Base-by-base conservation (phyloP, 2,329 filamentous ascomycete species). In the Fusarium secorum region DNA sequence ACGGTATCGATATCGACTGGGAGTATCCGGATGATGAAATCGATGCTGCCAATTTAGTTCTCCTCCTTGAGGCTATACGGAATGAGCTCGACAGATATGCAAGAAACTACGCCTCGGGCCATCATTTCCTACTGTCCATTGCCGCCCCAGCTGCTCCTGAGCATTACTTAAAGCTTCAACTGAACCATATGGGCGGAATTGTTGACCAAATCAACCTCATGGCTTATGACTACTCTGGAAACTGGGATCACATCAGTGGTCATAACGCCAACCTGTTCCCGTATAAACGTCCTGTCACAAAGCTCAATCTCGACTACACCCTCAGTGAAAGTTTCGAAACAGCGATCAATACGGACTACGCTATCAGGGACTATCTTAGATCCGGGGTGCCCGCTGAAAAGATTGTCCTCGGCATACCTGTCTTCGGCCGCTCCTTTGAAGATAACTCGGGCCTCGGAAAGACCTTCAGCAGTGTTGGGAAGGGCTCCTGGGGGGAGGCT, bases 221-320 rank as follows among this genome's bases (percentile, higher is more conserved):
- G 69, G 57, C 52, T 22, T 72, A 72, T 30, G 69, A 72, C n/a
- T 72, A 72, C 36, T 42, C 61, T 26, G 69, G 69, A 22, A 46
- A 32, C 33, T 60, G 57, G 39, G 42, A 57, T 35, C 84, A 83
- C 81, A 55, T 32, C 30, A 72, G 69, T 20, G 69, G 65, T 13
- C 69, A 72, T 24, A 70, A 58, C 30, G 69, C 69, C 38, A 72
- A 72, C 28, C 52, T 72, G 20, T 72, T 6, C 91, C 88, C 88
- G 11, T 69, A 70, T 30, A 41, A 53, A 28, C 24, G n/a, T 24
- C 48, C 32, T 28, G 35, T 38, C 36, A 66, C 54, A 26, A 20
- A 38, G 11, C 69, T 59, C 38, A 70, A 64, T 39, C 54, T 66
- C 7, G 66, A 72, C 20, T 36, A 54, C 11, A 52, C 65, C 20